These are phyloP conservation scores for Sequoia sempervirens DNA, from an alignment of 75 land plant genomes.

Conservation along the genomic window DNA sequence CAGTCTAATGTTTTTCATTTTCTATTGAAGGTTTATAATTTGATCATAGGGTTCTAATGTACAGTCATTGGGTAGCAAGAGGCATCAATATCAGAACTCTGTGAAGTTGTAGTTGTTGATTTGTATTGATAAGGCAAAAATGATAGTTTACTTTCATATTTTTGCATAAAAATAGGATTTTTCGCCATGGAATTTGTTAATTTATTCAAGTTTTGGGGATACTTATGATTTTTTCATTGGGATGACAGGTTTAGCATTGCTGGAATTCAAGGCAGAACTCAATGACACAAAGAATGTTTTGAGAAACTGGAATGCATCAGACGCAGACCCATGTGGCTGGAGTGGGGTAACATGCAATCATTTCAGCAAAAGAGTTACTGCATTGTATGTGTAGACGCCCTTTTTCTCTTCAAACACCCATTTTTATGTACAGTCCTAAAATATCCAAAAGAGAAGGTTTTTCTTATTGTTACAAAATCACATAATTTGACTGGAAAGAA, in stretches of 20 bases:
- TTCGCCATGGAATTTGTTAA: neutral
- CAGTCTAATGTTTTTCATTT: neutral
- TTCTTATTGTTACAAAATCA: neutral
- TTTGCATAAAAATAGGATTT: neutral
- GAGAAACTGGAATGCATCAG: slow-evolving; percentile 42
- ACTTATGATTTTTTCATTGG: neutral
- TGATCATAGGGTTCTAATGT: neutral
- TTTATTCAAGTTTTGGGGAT: neutral
- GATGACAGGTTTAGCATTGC: slow-evolving; percentile 42
- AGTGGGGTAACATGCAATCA: slow-evolving; percentile 55
- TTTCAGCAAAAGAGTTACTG: slow-evolving; percentile 39
- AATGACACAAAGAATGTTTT: slow-evolving; percentile 42
- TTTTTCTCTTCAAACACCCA: neutral
- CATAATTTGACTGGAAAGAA: neutral
- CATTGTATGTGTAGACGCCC: slow-evolving; percentile 31
- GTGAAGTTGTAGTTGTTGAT: neutral
- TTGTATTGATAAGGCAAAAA: neutral
- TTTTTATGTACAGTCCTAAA: neutral
- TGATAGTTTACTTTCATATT: neutral
- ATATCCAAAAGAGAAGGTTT: neutral
- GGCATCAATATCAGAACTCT: neutral
- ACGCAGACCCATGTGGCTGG: slow-evolving; percentile 59
- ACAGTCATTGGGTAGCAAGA: neutral
- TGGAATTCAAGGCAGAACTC: slow-evolving; percentile 38
- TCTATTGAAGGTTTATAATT: neutral